phyloP scores from a whole-genome alignment of 306 rosid species.

The Fagus sylvatica region DNA sequence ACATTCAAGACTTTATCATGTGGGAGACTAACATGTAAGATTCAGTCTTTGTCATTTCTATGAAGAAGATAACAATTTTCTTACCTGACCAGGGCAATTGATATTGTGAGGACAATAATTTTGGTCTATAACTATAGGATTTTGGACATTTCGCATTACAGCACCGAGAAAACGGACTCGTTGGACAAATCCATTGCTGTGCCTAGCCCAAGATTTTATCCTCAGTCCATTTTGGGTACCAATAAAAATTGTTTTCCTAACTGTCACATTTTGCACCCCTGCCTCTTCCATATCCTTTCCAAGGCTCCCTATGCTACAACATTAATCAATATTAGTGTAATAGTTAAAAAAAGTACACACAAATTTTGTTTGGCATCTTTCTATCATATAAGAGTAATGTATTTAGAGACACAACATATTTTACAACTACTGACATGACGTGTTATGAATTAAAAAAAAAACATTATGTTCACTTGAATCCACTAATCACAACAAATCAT shows the following conservation, averaged over 20 bases:
- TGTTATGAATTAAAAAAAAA: too few relatives aligned
- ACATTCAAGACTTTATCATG: neutral
- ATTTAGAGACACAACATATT: too few relatives aligned
- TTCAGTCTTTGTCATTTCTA: neutral
- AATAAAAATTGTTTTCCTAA: conserved; percentile 23
- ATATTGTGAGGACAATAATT: conserved; percentile 44
- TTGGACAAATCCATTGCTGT: conserved; percentile 46
- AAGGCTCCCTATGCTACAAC: conserved; percentile 58
- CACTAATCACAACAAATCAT: too few relatives aligned
- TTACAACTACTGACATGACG: too few relatives aligned
- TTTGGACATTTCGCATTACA: conserved; percentile 44
- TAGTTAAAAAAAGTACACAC: too few relatives aligned
- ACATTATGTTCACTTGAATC: too few relatives aligned
- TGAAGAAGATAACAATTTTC: neutral
- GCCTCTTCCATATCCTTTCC: conserved; percentile 39
- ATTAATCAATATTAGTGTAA: too few relatives aligned
- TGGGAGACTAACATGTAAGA: too few relatives aligned
- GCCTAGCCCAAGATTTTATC: conserved; percentile 65
- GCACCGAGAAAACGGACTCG: conserved; percentile 39
- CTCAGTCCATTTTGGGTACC: conserved; percentile 55
- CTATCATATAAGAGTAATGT: too few relatives aligned
- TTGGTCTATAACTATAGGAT: conserved; percentile 57
- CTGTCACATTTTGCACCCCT: conserved; percentile 67
- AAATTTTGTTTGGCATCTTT: too few relatives aligned
- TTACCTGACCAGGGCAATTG: conserved; percentile 45